Percentiles rank a stretch among this genome's conserved stretches.
phyloP scores from a whole-genome alignment of 2,329 filamentous ascomycete genomes.

The Diplodia seriata region DNA sequence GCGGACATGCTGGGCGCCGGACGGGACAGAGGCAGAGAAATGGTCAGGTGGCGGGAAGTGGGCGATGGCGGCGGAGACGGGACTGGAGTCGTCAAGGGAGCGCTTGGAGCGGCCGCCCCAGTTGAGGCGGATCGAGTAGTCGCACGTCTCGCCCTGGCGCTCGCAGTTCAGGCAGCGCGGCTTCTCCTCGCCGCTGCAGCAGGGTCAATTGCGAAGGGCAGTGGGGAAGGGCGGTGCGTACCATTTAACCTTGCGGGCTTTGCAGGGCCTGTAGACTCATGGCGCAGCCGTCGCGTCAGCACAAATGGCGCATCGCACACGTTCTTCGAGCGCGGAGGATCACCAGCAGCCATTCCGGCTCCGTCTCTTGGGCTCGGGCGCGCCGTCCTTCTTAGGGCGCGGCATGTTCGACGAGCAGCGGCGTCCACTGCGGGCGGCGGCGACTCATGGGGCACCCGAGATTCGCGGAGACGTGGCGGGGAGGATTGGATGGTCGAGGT shows the following conservation, averaged over 20 bases:
- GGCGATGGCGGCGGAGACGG: constrained; percentile 38
- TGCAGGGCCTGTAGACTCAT: constrained; percentile 69
- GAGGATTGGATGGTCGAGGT: neutral
- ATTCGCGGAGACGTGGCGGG: constrained; percentile 4
- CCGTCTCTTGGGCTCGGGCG: constrained; percentile 69
- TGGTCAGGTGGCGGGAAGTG: constrained; percentile 22
- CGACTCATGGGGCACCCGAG: constrained; percentile 9
- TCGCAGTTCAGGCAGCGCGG: constrained; percentile 76
- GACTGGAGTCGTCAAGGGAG: constrained; percentile 50
- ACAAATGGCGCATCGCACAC: constrained; percentile 10
- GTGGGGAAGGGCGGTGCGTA: constrained; percentile 42
- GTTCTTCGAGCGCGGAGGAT: constrained; percentile 32
- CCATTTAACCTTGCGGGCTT: constrained; percentile 81
- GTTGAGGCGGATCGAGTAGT: constrained; percentile 81
- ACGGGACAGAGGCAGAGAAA: neutral
- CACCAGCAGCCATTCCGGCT: constrained; percentile 74
- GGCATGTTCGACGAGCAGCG: constrained; percentile 58
- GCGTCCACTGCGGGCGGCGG: constrained; percentile 1
- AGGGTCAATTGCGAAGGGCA: constrained; percentile 36
- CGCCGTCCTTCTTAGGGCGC: constrained; percentile 68
- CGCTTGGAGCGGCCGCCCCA: constrained; percentile 77
- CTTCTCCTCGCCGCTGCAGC: constrained; percentile 71
- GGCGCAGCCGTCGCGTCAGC: constrained; percentile 22
- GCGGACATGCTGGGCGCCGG: constrained; percentile 29
- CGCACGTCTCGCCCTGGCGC: constrained; percentile 74